Conservation (phyloP, 805 yeast genomes). For the Kazachstania martiniae region DNA sequence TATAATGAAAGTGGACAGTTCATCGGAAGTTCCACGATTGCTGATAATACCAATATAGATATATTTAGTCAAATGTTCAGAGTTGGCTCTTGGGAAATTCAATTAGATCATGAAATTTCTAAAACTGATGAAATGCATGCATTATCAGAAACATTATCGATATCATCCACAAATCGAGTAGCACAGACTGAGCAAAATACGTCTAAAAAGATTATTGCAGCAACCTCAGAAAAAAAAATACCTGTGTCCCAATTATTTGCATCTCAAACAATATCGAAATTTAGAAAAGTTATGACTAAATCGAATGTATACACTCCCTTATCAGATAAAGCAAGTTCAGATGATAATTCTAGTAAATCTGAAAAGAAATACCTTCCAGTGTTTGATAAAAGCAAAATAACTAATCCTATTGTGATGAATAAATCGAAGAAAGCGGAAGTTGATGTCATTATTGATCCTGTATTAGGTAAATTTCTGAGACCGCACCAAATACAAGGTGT, state of each 20-base stretch:
- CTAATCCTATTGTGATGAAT: conserved; percentile 35
- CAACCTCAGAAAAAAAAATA: conserved; percentile 1
- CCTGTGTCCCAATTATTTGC: conserved; percentile 10
- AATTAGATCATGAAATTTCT: conserved; percentile 39
- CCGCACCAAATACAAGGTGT: conserved; percentile 87
- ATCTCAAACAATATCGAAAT: conserved; percentile 7
- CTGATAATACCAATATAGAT: conserved; percentile 12
- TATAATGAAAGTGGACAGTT: conserved; percentile 21
- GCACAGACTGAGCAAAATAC: not conserved
- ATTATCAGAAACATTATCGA: not conserved
- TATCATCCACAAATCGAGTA: no score
- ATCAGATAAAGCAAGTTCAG: conserved; percentile 3
- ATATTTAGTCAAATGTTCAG: conserved; percentile 33
- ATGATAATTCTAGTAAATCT: conserved; percentile 6
- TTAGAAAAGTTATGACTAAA: conserved; percentile 8
- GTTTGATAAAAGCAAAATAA: conserved; percentile 28
- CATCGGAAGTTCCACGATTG: conserved; percentile 20
- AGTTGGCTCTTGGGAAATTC: conserved; percentile 53
- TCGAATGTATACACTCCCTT: conserved; percentile 6
- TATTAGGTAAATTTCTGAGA: conserved; percentile 43
- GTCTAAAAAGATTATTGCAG: not conserved
- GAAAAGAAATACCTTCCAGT: conserved; percentile 28
- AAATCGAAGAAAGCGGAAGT: conserved; percentile 20
- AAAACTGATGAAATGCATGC: conserved; percentile 13
- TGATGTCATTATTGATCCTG: conserved; percentile 54